Base-by-base conservation (phyloP, 805 yeast genomes). In the Metschnikowia cerradonensis region DNA sequence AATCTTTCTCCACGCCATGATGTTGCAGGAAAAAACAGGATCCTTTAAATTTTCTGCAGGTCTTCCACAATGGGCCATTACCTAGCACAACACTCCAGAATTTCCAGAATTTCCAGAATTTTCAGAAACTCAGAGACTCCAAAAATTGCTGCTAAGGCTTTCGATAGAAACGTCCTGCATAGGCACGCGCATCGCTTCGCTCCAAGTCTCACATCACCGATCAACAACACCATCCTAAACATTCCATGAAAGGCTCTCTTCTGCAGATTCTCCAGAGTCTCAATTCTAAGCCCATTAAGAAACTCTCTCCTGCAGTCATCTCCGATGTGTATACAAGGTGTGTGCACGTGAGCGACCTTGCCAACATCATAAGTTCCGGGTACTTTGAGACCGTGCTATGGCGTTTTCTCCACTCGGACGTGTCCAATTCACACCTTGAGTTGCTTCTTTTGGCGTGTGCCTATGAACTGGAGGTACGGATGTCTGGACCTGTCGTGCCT, bases 1-100 rank as follows among this genome's bases (percentile, higher is more conserved):
- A 10, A 67, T 81, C 32, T 80, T 74, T 70, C 64, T 81, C 48
- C 84, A 81, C 65, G 79, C 84, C 2, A 65, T 31, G 47, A 23
- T 44, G 19, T 26, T 44, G 40, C 40, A 34, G n/a, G 22, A 23
- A 15, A 34, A 22, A 14, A 15, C 8, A 6, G 45, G 41, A 3
- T 14, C 26, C 22, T 44, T 44, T 17, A 11, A 7, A 13, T 44
- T 34, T 31, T 15, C 19, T 11, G 47, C 47, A 1, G 17, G 14
- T 11, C 5, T 11, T 13, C 47, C 47, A 1, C 17, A 15, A 2
- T 44, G 47, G 47, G 45, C 38, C 31, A n/a, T 4, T 7, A 3
- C 35, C 15, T n/a, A 33, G 35, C 15, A 15, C 15, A 32, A 3
- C 4, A 10, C 8, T 22, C 26, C 30, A 8, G 10, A 8, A 26